phyloP scores from a whole-genome alignment of 108 stramenopile species.

The Discostella pseudostelligera region DNA sequence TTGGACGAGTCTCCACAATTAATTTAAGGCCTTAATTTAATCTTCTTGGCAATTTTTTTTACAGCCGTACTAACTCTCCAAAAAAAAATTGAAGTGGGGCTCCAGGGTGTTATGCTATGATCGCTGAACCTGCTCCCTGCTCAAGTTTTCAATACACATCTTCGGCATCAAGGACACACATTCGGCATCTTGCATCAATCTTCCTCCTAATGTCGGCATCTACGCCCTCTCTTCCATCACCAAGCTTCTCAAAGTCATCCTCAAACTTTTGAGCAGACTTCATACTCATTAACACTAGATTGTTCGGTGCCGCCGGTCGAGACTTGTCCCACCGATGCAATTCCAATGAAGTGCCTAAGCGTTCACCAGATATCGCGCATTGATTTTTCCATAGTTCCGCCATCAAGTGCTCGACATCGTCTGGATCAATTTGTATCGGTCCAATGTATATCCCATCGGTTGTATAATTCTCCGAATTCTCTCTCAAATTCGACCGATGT shows the following conservation, averaged over 20 bases:
- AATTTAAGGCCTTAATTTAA: too few relatives aligned
- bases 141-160: constrained; percentile 20
- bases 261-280: constrained; percentile 65
- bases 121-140: too few relatives aligned
- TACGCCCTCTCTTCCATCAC: constrained; percentile 49
- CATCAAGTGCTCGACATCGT: constrained; percentile 87
- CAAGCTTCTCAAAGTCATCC: constrained; percentile 39
- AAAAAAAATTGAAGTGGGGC: too few relatives aligned
- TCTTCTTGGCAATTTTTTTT: too few relatives aligned
- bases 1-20: too few relatives aligned
- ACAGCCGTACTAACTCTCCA: too few relatives aligned
- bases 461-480: constrained; percentile 6
- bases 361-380: constrained; percentile 73
- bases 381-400: constrained; percentile 82
- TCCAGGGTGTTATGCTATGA: too few relatives aligned
- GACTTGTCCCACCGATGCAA: constrained; percentile 74
- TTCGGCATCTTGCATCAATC: constrained; percentile 45
- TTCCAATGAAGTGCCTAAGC: constrained; percentile 71
- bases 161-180: constrained; percentile 48
- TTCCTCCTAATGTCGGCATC: constrained; percentile 30
- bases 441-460: constrained; percentile 54
- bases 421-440: constrained; percentile 71
- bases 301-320: constrained; percentile 63
- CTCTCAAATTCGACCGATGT: constrained; percentile 20
- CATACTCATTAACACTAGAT: constrained; percentile 73